Evolutionary conservation across 495 filamentous ascomycete genomes (phyloP).

Genomic region (Penicillium coffeae): DNA sequence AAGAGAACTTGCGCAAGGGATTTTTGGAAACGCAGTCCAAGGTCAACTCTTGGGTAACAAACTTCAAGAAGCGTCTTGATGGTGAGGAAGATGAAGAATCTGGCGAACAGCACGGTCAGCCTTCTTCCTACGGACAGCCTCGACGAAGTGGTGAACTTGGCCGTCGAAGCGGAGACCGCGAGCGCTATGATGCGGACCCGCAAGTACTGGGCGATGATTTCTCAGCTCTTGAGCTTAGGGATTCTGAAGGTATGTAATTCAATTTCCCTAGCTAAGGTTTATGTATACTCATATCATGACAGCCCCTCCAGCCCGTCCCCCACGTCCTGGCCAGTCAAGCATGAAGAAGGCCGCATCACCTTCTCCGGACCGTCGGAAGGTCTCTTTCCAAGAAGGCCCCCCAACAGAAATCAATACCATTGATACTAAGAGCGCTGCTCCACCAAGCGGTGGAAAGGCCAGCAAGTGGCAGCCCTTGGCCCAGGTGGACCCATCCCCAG

Average conservation of each 20-base stretch:
- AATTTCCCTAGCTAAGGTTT: conserved; percentile 7
- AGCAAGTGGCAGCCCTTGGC: conserved; percentile 98
- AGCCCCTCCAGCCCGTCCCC: conserved; percentile 51
- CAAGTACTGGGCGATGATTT: conserved; percentile 88
- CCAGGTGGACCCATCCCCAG: conserved; percentile 79
- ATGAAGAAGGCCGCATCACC: conserved; percentile 68
- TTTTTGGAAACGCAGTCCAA: conserved; percentile 91
- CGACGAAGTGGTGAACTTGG: conserved; percentile 55
- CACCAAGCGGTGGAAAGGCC: conserved; percentile 52
- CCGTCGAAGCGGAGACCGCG: conserved; percentile 74
- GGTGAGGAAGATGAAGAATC: conserved; percentile 62
- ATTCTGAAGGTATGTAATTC: conserved; percentile 59
- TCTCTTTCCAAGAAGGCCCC: conserved; percentile 73
- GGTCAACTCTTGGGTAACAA: conserved; percentile 88
- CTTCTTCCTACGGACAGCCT: conserved; percentile 32
- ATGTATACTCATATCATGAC: conserved; percentile 18
- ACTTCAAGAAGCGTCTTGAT: conserved; percentile 85
- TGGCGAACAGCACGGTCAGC: conserved; percentile 43
- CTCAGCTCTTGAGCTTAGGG: conserved; percentile 76
- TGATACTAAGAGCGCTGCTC: conserved; percentile 49
- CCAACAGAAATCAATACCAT: conserved; percentile 74
- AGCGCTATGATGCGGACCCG: conserved; percentile 94
- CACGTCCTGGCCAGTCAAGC: conserved; percentile 71
- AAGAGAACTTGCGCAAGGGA: conserved; percentile 88
- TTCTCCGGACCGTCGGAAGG: conserved; percentile 63